Evolutionary conservation across 2,329 filamentous ascomycete genomes (phyloP).

Genomic region (Zalaria sp.): DNA sequence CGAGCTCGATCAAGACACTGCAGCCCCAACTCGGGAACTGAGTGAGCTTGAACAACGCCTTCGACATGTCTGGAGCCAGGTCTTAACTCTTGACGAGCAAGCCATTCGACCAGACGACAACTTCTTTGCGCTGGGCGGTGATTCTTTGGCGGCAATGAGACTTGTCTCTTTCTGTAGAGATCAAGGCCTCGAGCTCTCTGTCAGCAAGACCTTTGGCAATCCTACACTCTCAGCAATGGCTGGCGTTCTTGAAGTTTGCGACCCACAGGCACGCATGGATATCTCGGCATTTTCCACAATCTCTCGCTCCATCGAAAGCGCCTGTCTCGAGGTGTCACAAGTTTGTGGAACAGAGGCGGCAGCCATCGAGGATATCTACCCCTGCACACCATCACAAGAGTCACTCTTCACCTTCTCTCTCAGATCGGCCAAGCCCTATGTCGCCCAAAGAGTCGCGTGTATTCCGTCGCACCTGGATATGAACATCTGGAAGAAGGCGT

Average conservation of each 20-base stretch:
- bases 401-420: slow-evolving; percentile 22
- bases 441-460: slow-evolving; percentile 22
- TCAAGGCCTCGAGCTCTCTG: slow-evolving; percentile 22
- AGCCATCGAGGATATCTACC: slow-evolving; percentile 24
- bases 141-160: slow-evolving; percentile 32
- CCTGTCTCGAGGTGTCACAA: slow-evolving; percentile 22
- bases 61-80: slow-evolving; percentile 1
- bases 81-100: slow-evolving; percentile 2
- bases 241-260: slow-evolving; percentile 12
- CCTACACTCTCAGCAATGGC: slow-evolving; percentile 34
- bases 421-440: slow-evolving; percentile 22
- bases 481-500: slow-evolving; percentile 20
- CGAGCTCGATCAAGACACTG: slow-evolving; percentile 6
- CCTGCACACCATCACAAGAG: slow-evolving; percentile 28
- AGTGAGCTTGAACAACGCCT: slow-evolving; percentile 6
- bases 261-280: slow-evolving; percentile 13
- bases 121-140: slow-evolving; percentile 33
- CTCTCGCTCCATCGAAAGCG: slow-evolving; percentile 9
- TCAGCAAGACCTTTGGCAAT: slow-evolving; percentile 29
- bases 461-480: slow-evolving; percentile 18
- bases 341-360: slow-evolving; percentile 15
- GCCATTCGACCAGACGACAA: slow-evolving; percentile 23
- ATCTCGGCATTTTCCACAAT: slow-evolving; percentile 20
- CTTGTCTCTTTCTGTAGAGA: slow-evolving; percentile 25
- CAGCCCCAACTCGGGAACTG: slow-evolving; percentile 25